A percentile compares a stretch with the other conserved stretches of the same genome.
phyloP scores from a whole-genome alignment of 1,284 basidiomycete genomes.

The Trichosporon inkin region DNA sequence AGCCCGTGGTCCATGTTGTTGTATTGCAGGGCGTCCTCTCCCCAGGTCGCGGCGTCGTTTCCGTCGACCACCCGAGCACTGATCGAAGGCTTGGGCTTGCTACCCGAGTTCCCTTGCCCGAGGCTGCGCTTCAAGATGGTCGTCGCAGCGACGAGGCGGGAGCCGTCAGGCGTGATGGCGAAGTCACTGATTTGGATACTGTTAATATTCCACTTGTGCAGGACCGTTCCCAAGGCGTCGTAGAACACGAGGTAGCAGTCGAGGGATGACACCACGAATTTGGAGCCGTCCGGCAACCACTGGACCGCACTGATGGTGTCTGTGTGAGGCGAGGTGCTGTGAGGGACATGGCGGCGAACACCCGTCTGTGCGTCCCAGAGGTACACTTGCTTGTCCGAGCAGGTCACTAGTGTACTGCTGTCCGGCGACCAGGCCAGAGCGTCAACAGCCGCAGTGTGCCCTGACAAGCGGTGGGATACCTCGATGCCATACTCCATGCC shows the following conservation, averaged over 20 bases:
- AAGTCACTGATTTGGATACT: slow-evolving; percentile 85
- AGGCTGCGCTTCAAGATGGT: slow-evolving; percentile 54
- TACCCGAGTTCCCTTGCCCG: slow-evolving; percentile 20
- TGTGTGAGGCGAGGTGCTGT: slow-evolving; percentile 54
- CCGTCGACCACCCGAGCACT: slow-evolving; percentile 26
- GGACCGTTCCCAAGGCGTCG: slow-evolving; percentile 59
- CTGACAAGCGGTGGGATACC: slow-evolving; percentile 52
- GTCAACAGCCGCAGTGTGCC: slow-evolving; percentile 72
- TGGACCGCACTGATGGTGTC: slow-evolving; percentile 81
- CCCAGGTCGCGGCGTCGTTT: background rate
- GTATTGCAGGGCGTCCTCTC: slow-evolving; percentile 26
- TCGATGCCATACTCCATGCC: slow-evolving; percentile 29
- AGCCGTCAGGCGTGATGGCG: slow-evolving; percentile 78
- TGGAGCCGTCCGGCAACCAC: slow-evolving; percentile 83
- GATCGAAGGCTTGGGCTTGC: slow-evolving; percentile 39
- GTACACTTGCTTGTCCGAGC: slow-evolving; percentile 71
- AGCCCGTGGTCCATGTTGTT: slow-evolving; percentile 43
- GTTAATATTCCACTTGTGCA: slow-evolving; percentile 65
- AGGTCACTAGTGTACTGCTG: slow-evolving; percentile 73
- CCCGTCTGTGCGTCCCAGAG: slow-evolving; percentile 69
- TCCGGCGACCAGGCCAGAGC: slow-evolving; percentile 87
- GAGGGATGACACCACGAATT: slow-evolving; percentile 85
- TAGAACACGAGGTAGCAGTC: slow-evolving; percentile 84
- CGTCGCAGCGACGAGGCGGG: slow-evolving; percentile 76
- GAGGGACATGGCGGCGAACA: slow-evolving; percentile 16